Percentiles rank a stretch among this genome's conserved stretches.
phyloP scores from a whole-genome alignment of 1,284 basidiomycete species.

The Tausonia pullulans region DNA sequence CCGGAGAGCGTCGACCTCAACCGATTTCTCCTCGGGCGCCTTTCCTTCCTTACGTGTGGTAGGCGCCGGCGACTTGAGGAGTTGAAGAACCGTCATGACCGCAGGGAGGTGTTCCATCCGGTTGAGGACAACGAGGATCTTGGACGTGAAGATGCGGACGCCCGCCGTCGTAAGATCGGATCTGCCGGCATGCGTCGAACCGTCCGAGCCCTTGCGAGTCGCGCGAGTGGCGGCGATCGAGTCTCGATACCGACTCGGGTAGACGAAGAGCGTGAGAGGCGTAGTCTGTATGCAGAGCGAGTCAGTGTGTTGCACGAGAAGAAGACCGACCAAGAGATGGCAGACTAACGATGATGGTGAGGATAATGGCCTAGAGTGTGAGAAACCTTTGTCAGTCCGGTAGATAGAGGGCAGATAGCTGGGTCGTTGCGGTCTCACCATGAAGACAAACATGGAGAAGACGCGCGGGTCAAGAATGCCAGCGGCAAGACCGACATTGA shows the following conservation, averaged over 20 bases:
- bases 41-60: neutral
- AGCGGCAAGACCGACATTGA: slow-evolving; percentile 75
- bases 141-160: slow-evolving; percentile 23
- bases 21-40: slow-evolving; percentile 2
- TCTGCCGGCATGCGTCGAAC: no score
- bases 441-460: slow-evolving; percentile 78
- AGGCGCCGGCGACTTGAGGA: slow-evolving; percentile 28
- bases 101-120: slow-evolving; percentile 69
- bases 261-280: slow-evolving; percentile 63
- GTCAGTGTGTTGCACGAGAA: neutral
- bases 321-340: neutral
- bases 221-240: neutral
- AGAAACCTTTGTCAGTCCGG: neutral
- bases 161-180: neutral
- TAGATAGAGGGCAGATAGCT: slow-evolving; percentile 38
- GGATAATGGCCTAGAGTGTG: neutral
- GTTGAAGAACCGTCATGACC: slow-evolving; percentile 42
- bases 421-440: slow-evolving; percentile 51
- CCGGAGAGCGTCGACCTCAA: slow-evolving; percentile 55
- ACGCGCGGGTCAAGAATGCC: slow-evolving; percentile 59
- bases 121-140: slow-evolving; percentile 76
- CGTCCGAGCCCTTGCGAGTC: neutral
- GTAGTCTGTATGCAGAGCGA: slow-evolving; percentile 45
- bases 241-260: slow-evolving; percentile 50
- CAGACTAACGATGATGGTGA: neutral